Evolutionary conservation across 441 rosid genomes (phyloP), one percentile per base, ranked within the genome.

Genomic region (Erysimum cheiri): DNA sequence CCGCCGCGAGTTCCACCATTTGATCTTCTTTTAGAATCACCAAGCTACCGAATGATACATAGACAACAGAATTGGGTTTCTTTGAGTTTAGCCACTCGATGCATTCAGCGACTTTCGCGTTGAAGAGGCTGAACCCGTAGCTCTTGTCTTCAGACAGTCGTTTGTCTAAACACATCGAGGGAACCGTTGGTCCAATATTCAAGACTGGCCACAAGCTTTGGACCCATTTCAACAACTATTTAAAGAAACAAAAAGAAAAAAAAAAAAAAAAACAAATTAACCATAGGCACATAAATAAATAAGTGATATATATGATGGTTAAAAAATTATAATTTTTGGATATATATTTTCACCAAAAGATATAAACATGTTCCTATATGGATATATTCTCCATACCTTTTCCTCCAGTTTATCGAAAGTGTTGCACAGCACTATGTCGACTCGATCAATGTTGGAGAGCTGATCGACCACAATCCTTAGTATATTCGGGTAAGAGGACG

Each of bases 171-270:
- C 80, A 84, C 14, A 64, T 49, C 0, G 93, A 88, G 48, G 96
- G 93, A 56, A 88, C 39, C 9, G 88, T 86, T 68, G 93, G 92
- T 2, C 92, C 96, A 2, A 85, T 80, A 0, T 88, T 80, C 70
- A 50, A 10, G 10, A 85, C 10, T 6, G 61, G 58, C 87, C 89
- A 84, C 26, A 28, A 28, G 37, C 81, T 77, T 14, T 77, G 59
- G 74, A 87, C 76, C 87, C 79, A 83, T 17, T 76, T 78, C 70
- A 64, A 54, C 13, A 66, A 79, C 94, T 86, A 48, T 14, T 22
- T 22, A 22, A 50, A 33, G 5, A 5, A 56, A 3, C 11, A 19
- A 31, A 3, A 53, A 29, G 0, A 1, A 48, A 7, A 46, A 7
- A 14, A 12, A 5, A 32, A n/a, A 3, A 26, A 13, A 14, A 1